Percentiles rank a stretch among this genome's conserved stretches.
Conservation (phyloP, 148 eudicot genomes). For the Camellia japonica region DNA sequence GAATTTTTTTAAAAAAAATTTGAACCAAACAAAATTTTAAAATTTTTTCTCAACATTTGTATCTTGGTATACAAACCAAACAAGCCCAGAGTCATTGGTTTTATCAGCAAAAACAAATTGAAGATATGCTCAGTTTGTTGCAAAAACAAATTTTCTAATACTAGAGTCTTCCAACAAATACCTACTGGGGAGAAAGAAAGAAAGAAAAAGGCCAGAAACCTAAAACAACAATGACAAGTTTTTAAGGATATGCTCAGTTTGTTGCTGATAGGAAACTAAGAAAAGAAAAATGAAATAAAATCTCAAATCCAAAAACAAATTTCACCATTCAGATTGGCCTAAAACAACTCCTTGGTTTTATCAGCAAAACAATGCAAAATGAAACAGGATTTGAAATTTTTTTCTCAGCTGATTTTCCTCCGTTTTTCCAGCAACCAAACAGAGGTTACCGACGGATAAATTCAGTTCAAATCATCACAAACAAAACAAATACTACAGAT, state of each 20-base stretch:
- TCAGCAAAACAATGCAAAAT: background rate
- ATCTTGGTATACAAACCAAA: too few relatives aligned
- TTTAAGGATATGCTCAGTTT: background rate
- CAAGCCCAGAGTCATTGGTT: too few relatives aligned
- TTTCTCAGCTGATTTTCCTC: background rate
- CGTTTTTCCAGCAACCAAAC: slow-evolving; percentile 3
- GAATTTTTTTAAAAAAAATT: too few relatives aligned
- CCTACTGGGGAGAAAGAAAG: background rate
- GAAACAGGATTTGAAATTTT: background rate
- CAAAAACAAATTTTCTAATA: background rate
- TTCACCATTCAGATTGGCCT: background rate
- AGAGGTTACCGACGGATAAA: background rate
- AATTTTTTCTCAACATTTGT: too few relatives aligned
- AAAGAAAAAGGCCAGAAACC: background rate
- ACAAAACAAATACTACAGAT: background rate
- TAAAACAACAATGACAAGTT: background rate
- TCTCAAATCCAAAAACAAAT: background rate
- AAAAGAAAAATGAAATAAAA: background rate
- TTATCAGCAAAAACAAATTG: too few relatives aligned
- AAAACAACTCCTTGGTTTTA: background rate
- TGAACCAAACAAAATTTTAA: too few relatives aligned
- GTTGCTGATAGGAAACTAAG: slow-evolving; percentile 3
- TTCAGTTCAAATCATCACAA: background rate
- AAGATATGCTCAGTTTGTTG: too few relatives aligned
- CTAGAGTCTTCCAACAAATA: background rate